Percentiles rank a stretch among this genome's conserved stretches.
phyloP scores from a whole-genome alignment of 495 filamentous ascomycete genomes.

The Alectoria sarmentosa region DNA sequence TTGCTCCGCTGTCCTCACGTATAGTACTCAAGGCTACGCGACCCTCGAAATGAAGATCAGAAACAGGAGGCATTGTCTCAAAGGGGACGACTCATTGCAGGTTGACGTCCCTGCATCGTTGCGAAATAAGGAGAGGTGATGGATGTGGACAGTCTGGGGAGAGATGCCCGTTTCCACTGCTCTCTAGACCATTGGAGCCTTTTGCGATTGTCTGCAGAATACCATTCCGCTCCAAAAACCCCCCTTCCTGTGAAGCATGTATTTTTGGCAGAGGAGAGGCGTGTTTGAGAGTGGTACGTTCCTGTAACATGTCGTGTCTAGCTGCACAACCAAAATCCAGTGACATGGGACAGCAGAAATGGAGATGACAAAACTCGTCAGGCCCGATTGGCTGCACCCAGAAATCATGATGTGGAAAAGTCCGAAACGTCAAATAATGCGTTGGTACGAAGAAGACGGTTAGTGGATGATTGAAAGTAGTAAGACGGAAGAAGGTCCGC shows the following conservation, averaged over 20 bases:
- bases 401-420: neutral
- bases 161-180: neutral
- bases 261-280: neutral
- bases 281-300: neutral
- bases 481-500: neutral
- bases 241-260: neutral
- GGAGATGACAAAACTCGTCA: neutral
- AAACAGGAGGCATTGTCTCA: neutral
- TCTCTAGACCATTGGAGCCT: neutral
- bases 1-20: too few species aligned
- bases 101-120: neutral
- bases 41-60: neutral
- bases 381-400: neutral
- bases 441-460: too few species aligned
- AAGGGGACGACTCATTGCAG: neutral
- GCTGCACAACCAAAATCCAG: neutral
- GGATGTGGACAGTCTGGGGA: neutral
- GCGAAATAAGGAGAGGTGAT: neutral
- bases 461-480: neutral
- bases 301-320: too few species aligned
- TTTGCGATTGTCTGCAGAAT: neutral
- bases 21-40: neutral
- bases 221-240: too few species aligned
- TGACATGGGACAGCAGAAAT: neutral
- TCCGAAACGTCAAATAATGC: neutral